These are phyloP conservation scores for Boletus rex-veris DNA, from an alignment of 768 basidiomycete species.

Conservation along the genomic window DNA sequence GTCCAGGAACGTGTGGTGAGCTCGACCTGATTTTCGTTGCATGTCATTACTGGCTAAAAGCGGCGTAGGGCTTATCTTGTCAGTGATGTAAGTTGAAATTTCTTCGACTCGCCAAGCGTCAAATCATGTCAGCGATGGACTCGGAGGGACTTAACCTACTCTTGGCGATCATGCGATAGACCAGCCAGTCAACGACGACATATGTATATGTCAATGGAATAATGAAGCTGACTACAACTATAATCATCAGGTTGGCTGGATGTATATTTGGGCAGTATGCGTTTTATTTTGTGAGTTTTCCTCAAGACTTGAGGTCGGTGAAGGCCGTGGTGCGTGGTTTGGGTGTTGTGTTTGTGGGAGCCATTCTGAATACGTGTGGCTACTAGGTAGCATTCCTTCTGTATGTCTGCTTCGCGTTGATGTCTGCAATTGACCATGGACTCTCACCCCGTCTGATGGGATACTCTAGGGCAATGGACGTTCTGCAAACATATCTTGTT, in stretches of 20 bases:
- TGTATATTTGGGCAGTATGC: slow-evolving; percentile 10
- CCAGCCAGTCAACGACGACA: no score
- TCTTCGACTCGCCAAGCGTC: not conserved
- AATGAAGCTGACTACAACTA: not conserved
- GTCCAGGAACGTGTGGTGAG: slow-evolving; percentile 1
- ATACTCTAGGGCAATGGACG: not conserved
- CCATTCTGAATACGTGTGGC: not conserved
- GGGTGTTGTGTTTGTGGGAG: no score
- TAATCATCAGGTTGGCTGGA: slow-evolving; percentile 2
- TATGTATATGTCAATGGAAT: no score
- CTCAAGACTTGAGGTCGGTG: slow-evolving; percentile 3
- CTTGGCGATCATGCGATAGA: no score
- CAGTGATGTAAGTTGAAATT: not conserved
- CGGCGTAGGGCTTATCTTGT: not conserved
- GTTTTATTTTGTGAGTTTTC: slow-evolving; percentile 9
- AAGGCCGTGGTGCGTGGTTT: slow-evolving; percentile 3
- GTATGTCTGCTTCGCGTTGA: not conserved
- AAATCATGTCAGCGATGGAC: not conserved
- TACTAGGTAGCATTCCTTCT: slow-evolving; percentile 1
- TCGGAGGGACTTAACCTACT: no score
- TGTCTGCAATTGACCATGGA: not conserved
- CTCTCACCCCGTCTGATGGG: not conserved
- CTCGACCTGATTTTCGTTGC: not conserved
- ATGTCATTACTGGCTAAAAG: not conserved
- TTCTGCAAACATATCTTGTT: not conserved